phyloP scores from a whole-genome alignment of 129 eudicot genomes.

The Saussurea involucrata region DNA sequence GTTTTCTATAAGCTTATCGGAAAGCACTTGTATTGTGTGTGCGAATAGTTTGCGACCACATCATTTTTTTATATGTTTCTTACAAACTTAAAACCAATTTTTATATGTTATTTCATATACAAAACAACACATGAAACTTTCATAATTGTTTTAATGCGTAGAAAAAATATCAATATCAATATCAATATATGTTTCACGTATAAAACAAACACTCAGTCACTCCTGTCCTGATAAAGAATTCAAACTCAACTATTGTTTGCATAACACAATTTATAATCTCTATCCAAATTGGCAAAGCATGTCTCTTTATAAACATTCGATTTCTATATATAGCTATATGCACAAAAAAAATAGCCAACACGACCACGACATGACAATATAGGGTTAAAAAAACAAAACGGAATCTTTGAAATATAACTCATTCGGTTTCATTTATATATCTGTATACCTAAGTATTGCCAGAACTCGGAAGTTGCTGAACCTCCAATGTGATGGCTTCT shows the following conservation, averaged over 20 bases:
- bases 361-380: constrained; percentile 1
- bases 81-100: not conserved
- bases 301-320: not conserved
- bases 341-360: constrained; percentile 23
- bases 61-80: too few species aligned
- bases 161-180: too few species aligned
- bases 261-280: not conserved
- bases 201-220: too few species aligned
- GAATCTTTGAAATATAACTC: not conserved
- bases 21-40: not conserved
- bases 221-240: not conserved
- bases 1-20: too few species aligned
- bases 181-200: not conserved
- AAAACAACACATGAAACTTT: not conserved
- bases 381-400: not conserved
- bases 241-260: not conserved
- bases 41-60: not conserved
- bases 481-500: constrained; percentile 7
- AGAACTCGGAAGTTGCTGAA: not conserved
- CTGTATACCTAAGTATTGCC: not conserved
- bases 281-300: constrained; percentile 5
- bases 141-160: not conserved
- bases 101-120: too few species aligned
- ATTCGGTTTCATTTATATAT: not conserved
- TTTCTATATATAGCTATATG: constrained; percentile 6